Percentiles rank a stretch among this genome's conserved stretches.
Conservation (phyloP, 768 basidiomycete genomes). For the Mycena metata region DNA sequence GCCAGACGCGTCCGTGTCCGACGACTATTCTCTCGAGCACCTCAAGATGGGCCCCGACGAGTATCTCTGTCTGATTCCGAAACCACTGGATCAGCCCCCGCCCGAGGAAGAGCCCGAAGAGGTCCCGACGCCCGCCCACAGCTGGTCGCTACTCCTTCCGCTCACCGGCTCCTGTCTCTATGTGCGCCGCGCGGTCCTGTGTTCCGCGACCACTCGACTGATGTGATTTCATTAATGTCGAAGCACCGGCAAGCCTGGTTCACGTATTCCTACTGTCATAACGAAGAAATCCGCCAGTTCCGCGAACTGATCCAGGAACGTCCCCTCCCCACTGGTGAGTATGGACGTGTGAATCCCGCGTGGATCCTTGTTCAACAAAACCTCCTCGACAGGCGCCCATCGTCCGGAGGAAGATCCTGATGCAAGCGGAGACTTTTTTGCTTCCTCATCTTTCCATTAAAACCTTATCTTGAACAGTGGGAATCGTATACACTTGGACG, state of each 20-base stretch:
- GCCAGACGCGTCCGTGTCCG: conserved; percentile 37
- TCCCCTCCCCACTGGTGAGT: conserved; percentile 71
- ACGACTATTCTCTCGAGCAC: conserved; percentile 72
- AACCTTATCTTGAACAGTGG: conserved; percentile 60
- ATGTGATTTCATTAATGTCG: conserved; percentile 50
- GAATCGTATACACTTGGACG: conserved; percentile 84
- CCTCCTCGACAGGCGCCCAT: conserved; percentile 67
- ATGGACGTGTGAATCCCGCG: conserved; percentile 34
- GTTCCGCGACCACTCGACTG: conserved; percentile 42
- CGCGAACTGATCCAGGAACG: conserved; percentile 81
- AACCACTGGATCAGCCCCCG: conserved; percentile 62
- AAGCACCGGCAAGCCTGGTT: conserved; percentile 95
- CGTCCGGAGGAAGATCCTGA: conserved; percentile 89
- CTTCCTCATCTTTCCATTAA: conserved; percentile 43
- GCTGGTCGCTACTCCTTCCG: conserved; percentile 87
- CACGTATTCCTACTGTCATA: conserved; percentile 97
- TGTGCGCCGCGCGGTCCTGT: conserved; percentile 64
- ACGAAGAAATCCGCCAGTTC: conserved; percentile 96
- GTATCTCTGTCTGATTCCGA: conserved; percentile 86
- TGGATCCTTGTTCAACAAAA: conserved; percentile 37
- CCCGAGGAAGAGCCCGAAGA: conserved; percentile 67
- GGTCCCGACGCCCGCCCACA: conserved; percentile 77
- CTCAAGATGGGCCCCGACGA: conserved; percentile 82
- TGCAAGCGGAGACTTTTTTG: conserved; percentile 58
- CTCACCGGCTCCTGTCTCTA: conserved; percentile 87